A percentile compares a stretch with the other conserved stretches of the same genome.
These are phyloP conservation scores for Ophiostoma sp. DNA, from an alignment of 2,329 filamentous ascomycete species.

Conservation along the genomic window DNA sequence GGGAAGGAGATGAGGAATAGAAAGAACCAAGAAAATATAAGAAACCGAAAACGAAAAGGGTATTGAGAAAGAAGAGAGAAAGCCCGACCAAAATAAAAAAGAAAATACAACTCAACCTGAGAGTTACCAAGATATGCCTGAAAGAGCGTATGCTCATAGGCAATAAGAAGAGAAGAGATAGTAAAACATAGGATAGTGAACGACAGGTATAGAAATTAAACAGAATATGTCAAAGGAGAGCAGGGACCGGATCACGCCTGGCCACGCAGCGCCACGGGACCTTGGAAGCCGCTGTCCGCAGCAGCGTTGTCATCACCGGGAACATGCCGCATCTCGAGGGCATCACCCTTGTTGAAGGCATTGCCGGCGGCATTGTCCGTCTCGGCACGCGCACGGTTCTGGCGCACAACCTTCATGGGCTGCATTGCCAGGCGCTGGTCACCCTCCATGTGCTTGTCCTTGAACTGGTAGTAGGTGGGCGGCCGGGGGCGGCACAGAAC, in stretches of 20 bases:
- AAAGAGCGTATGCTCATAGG: background rate
- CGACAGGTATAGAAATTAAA: background rate
- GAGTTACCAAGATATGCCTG: background rate
- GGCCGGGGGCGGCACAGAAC: slow-evolving; percentile 79
- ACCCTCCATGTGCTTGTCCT: slow-evolving; percentile 66
- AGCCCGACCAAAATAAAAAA: background rate
- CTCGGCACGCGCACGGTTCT: background rate
- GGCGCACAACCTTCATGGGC: slow-evolving; percentile 35
- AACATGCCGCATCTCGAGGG: slow-evolving; percentile 69
- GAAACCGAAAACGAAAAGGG: slow-evolving; percentile 15
- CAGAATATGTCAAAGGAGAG: background rate
- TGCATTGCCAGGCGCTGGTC: slow-evolving; percentile 70
- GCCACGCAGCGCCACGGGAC: slow-evolving; percentile 17
- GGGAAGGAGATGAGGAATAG: slow-evolving; percentile 1
- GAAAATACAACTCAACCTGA: background rate
- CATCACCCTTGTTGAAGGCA: slow-evolving; percentile 38
- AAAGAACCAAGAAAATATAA: background rate
- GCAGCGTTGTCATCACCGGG: background rate
- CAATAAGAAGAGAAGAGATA: background rate
- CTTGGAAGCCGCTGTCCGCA: slow-evolving; percentile 16
- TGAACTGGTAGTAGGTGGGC: slow-evolving; percentile 86
- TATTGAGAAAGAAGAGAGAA: slow-evolving; percentile 18
- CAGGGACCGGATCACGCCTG: background rate
- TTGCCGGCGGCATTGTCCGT: slow-evolving; percentile 37
- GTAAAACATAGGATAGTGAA: background rate